Base-by-base conservation (phyloP, 164 flowering plant species). In the Tinospora cordifolia region DNA sequence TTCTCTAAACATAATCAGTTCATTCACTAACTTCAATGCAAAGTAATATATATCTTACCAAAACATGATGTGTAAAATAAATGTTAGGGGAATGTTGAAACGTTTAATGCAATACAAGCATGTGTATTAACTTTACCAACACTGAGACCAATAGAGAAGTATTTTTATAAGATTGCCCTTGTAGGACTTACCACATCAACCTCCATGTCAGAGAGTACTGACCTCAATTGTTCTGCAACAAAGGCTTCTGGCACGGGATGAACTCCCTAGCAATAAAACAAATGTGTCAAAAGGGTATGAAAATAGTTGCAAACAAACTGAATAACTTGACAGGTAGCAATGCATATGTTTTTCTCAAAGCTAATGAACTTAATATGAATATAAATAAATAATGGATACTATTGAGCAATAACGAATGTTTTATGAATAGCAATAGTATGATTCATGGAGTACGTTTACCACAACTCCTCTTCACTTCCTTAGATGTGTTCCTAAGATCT, bases 181-280 rank as follows among this genome's bases (percentile, higher is more conserved):
- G 34, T 1, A 21, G 10, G 25, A 76, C 87, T 84, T 81, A 92
- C 99, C 87, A 92, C 97, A 75, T 92, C 90, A 66, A 93, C 91
- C 59, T 78, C 84, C 98, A 94, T 92, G 75, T 92, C 99, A 57
- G 97, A 88, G 6, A 94, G 89, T 62, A 92, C 93, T 6, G 99
- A 94, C 71, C 77, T 86, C 81, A 94, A 67, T 76, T 90, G 99
- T 71, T 82, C 85, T 14, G 78, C 85, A 15, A 93, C 89, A 76
- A 88, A 88, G n/a, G 84, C 86, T 76, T 87, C 92, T 0, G 88
- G 79, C 74, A 88, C 82, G 47, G 71, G 65, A 72, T 85, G 75
- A 44, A 92, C 86, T 66, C 90, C 93, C 98, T 91, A 68, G 38
- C 44, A 74, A 69, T 13, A 40, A 68, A 63, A 57, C 6, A 10